Conservation (phyloP, 2,329 filamentous ascomycete species). For the Aspergillus flavus region DNA sequence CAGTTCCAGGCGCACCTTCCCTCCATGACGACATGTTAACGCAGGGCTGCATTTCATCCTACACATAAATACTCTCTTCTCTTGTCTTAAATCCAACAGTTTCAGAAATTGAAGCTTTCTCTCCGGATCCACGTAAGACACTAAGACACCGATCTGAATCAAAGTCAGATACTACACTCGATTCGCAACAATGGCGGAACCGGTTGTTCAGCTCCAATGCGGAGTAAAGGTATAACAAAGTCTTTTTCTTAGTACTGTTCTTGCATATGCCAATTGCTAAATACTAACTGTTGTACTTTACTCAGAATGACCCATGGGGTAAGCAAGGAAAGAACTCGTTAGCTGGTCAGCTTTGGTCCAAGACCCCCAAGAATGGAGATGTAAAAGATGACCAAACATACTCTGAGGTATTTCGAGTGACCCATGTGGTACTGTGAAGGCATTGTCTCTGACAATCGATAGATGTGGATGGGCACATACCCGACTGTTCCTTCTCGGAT, state of each 20-base stretch:
- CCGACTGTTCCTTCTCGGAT: constrained; percentile 69
- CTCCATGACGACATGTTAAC: constrained; percentile 18
- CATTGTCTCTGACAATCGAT: not conserved
- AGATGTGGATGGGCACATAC: constrained; percentile 78
- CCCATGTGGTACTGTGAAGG: not conserved
- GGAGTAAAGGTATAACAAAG: constrained; percentile 49
- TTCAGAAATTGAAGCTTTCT: not conserved
- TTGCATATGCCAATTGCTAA: not conserved
- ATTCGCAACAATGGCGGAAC: constrained; percentile 47
- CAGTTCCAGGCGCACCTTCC: not conserved
- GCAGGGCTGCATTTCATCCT: not conserved
- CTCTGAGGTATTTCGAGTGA: constrained; percentile 52
- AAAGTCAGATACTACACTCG: not conserved
- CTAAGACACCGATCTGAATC: not conserved
- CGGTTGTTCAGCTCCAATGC: constrained; percentile 58
- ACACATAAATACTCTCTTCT: not conserved
- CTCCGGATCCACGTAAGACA: not conserved
- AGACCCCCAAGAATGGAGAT: constrained; percentile 65
- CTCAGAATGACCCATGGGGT: constrained; percentile 69
- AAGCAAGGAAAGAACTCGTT: constrained; percentile 67
- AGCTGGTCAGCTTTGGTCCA: constrained; percentile 65
- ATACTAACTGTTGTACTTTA: not conserved
- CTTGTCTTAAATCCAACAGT: not conserved
- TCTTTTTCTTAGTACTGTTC: not conserved
- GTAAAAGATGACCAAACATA: constrained; percentile 67